Evolutionary conservation across 2,329 filamentous ascomycete genomes (phyloP), one percentile per base, ranked within the genome.

Genomic region (Fusarium sp.): DNA sequence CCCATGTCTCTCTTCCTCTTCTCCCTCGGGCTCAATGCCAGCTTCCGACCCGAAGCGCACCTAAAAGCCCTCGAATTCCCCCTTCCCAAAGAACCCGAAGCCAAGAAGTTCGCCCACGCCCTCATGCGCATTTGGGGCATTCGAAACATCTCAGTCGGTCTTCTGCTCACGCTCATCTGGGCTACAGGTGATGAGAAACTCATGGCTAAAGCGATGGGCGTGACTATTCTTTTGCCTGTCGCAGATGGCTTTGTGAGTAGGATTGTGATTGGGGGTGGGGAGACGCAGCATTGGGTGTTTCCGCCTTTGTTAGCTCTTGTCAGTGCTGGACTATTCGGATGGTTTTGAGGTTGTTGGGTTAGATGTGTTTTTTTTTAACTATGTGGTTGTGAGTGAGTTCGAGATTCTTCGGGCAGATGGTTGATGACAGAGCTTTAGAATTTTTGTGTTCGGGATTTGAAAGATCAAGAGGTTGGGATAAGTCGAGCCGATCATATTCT

Each of bases 241-340:
- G 56, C 61, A 1, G 64, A 67, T 32, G 64, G 64, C 0, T 67
- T 67, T 8, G 49, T 67, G 12, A 66, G 56, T 6, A 51, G 56
- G 1, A 25, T 46, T 3, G 3, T 67, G 2, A 66, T 32, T 5
- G 64, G 55, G 0, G 61, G 64, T 1, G 64, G 64, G 0, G 64
- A 66, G 37, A 24, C 57, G 2, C 64, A 61, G 20, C 64, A 67
- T 14, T 67, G 64, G 64, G n/a, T 61, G 5, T 55, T 67, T 20
- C 64, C 64, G 1, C 64, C 64, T 18, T 3, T 67, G 11, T 34
- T 67, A 5, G 22, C 20, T 10, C 27, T 61, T 2, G 32, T 67
- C 32, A 42, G 14, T 11, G 62, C 48, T 42, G 48, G 56, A 1
- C 11, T 67, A 4, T 56, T 61, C 18, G 61, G 61, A 4, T 66